Conservation (phyloP, 768 basidiomycete species). For the Amanita phalloides region DNA sequence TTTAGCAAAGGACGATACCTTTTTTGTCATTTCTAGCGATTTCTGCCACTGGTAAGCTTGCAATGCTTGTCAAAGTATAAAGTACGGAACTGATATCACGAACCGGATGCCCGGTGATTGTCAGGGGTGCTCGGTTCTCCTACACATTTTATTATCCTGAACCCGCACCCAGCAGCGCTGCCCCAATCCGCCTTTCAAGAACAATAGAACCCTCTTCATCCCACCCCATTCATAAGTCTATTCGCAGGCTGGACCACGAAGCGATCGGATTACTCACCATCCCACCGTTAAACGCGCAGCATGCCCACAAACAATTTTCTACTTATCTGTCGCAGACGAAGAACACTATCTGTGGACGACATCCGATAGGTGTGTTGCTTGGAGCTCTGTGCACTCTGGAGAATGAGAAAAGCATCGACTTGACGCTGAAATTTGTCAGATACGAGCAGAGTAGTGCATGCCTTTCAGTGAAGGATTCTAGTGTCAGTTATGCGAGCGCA, state of each 20-base stretch:
- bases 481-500: conserved; percentile 95
- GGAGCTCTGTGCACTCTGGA: conserved; percentile 61
- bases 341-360: conserved; percentile 96
- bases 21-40: conserved; percentile 90
- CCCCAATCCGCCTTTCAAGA: conserved; percentile 42
- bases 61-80: neutral
- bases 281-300: conserved; percentile 37
- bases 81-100: too few relatives aligned
- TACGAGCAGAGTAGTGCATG: conserved; percentile 92
- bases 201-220: conserved; percentile 25
- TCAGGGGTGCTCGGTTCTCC: conserved; percentile 74
- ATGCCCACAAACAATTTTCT: conserved; percentile 53
- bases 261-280: conserved; percentile 67
- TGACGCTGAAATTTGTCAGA: conserved; percentile 67
- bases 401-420: conserved; percentile 20
- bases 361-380: conserved; percentile 89
- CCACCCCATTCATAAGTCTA: conserved; percentile 76
- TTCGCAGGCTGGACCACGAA: conserved; percentile 75
- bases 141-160: conserved; percentile 84
- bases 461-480: conserved; percentile 58
- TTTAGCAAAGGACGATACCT: conserved; percentile 64
- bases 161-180: conserved; percentile 32
- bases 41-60: conserved; percentile 89
- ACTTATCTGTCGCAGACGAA: conserved; percentile 62
- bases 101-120: neutral